phyloP scores from a whole-genome alignment of 2,329 filamentous ascomycete genomes.

The Hirsutella minnesotensis region DNA sequence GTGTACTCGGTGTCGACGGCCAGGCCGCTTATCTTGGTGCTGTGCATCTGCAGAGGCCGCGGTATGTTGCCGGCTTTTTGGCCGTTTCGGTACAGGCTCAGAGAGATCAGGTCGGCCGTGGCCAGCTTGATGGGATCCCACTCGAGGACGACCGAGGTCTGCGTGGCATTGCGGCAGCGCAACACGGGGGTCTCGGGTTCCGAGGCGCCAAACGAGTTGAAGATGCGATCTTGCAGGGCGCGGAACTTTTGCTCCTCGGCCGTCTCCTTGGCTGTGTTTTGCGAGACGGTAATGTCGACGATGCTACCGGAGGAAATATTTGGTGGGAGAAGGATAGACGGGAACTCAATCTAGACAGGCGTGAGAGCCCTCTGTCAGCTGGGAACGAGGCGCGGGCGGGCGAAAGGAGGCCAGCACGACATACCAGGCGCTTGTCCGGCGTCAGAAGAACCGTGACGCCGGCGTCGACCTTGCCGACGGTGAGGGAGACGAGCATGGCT shows the following conservation, averaged over 20 bases:
- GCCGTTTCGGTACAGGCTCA: conserved; percentile 89
- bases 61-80: conserved; percentile 95
- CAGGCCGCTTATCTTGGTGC: conserved; percentile 91
- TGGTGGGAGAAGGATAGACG: conserved; percentile 87
- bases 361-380: conserved; percentile 10
- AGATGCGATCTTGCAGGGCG: conserved; percentile 79
- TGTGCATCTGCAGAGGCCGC: conserved; percentile 72
- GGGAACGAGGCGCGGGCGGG: background rate
- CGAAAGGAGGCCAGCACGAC: conserved; percentile 13
- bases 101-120: conserved; percentile 78
- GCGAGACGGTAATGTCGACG: conserved; percentile 90
- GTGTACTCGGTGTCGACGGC: conserved; percentile 95
- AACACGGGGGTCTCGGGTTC: conserved; percentile 68
- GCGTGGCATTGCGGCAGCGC: conserved; percentile 90
- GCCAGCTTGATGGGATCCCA: conserved; percentile 94
- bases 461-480: conserved; percentile 97
- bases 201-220: conserved; percentile 69
- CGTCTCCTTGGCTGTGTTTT: conserved; percentile 70
- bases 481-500: conserved; percentile 87
- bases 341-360: conserved; percentile 76
- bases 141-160: conserved; percentile 95
- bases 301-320: conserved; percentile 95
- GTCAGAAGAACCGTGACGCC: conserved; percentile 95
- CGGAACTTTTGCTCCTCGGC: conserved; percentile 66
- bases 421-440: conserved; percentile 88